A percentile compares a stretch with the other conserved stretches of the same genome.
Evolutionary conservation across 2,329 filamentous ascomycete genomes (phyloP).

Genomic region (Ophiostoma ips): DNA sequence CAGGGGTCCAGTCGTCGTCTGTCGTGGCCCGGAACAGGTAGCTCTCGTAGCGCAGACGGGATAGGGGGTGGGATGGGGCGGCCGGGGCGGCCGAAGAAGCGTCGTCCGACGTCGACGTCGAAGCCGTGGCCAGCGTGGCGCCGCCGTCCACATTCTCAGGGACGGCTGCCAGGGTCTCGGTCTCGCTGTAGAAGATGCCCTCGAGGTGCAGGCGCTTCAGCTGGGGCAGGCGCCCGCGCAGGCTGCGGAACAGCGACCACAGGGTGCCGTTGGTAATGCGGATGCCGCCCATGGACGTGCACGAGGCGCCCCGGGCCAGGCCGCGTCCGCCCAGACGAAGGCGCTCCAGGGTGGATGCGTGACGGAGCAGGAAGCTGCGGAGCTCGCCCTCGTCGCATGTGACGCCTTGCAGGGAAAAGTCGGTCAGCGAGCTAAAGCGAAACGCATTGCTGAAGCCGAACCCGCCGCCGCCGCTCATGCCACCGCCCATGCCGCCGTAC

Average conservation of each 20-base stretch:
- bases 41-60: constrained; percentile 19
- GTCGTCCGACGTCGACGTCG: background rate
- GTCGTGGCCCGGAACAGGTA: constrained; percentile 29
- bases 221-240: constrained; percentile 23
- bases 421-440: constrained; percentile 24
- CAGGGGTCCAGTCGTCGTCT: constrained; percentile 25
- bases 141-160: background rate
- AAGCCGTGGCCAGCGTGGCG: background rate
- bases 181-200: constrained; percentile 30
- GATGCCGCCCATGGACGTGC: constrained; percentile 27
- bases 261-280: constrained; percentile 29
- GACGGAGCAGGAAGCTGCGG: constrained; percentile 27
- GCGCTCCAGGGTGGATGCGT: constrained; percentile 25
- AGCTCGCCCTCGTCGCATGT: constrained; percentile 30
- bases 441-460: constrained; percentile 17
- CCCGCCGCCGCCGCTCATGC: background rate
- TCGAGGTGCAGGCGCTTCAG: constrained; percentile 31
- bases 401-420: constrained; percentile 30
- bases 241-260: constrained; percentile 26
- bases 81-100: background rate
- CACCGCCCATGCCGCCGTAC: no score
- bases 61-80: background rate
- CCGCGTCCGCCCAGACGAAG: constrained; percentile 32
- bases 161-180: background rate
- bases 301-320: constrained; percentile 18